These are phyloP conservation scores for Gossypium schwendimanii DNA, from an alignment of 441 rosid species.

Conservation along the genomic window DNA sequence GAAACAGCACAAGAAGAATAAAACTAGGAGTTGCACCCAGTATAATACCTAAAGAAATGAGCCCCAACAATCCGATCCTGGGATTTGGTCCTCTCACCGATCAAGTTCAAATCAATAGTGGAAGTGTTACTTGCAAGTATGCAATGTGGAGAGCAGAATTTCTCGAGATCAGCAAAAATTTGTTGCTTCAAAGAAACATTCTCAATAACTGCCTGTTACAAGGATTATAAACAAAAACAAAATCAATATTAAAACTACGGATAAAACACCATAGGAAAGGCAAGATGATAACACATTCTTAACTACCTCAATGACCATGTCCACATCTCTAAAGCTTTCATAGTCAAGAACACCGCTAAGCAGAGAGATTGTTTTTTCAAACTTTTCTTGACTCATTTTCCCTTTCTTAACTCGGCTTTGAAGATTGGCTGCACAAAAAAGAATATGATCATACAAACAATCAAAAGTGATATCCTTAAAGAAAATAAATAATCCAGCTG, in stretches of 20 bases:
- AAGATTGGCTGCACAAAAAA: constrained; percentile 57
- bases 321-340: constrained; percentile 81
- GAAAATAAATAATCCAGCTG: background rate
- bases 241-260: constrained; percentile 8
- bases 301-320: constrained; percentile 92
- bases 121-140: constrained; percentile 91
- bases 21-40: background rate
- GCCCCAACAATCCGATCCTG: constrained; percentile 86
- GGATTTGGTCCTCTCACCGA: constrained; percentile 71
- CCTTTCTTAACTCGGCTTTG: constrained; percentile 88
- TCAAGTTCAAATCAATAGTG: constrained; percentile 80
- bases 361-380: constrained; percentile 72
- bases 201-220: constrained; percentile 82
- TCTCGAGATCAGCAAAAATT: constrained; percentile 86
- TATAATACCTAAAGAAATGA: constrained; percentile 86
- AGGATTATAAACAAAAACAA: constrained; percentile 21
- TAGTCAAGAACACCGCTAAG: constrained; percentile 76
- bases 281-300: background rate
- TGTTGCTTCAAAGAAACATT: constrained; percentile 81
- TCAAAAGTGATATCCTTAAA: background rate
- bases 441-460: constrained; percentile 7
- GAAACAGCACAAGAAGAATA: constrained; percentile 1
- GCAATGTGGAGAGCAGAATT: constrained; percentile 77
- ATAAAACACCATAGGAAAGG: background rate
- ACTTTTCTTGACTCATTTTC: constrained; percentile 68